Evolutionary conservation across 148 eudicot species (phyloP).

Genomic region (Fagopyrum esculentum): DNA sequence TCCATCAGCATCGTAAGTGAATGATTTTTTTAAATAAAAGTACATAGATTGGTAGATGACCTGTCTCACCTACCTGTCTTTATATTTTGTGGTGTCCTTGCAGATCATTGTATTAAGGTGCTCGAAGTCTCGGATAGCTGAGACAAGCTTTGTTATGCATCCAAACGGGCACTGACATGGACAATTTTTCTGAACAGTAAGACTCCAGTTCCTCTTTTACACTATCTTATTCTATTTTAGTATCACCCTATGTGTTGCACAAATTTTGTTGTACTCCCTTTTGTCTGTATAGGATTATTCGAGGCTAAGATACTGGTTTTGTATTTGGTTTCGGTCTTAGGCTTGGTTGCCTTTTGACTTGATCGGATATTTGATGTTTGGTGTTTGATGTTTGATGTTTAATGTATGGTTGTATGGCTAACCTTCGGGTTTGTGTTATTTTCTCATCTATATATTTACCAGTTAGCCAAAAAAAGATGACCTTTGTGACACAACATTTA

Average conservation of each 20-base stretch:
- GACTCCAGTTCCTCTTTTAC: neutral
- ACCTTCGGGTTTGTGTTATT: neutral
- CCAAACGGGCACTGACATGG: neutral
- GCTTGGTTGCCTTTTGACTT: too few relatives aligned
- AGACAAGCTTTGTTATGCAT: neutral
- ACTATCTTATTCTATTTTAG: neutral
- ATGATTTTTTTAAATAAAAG: neutral
- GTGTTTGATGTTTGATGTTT: too few relatives aligned
- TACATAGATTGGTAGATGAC: neutral
- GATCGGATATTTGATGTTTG: too few relatives aligned
- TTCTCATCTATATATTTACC: neutral
- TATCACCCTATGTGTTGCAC: neutral
- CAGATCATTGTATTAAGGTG: neutral
- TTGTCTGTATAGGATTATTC: too few relatives aligned
- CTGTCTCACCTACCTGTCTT: neutral
- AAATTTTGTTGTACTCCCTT: too few relatives aligned
- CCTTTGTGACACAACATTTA: neutral
- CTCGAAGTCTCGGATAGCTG: constrained; percentile 2
- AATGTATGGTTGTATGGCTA: too few relatives aligned
- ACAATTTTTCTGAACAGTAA: neutral
- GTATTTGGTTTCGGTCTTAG: neutral
- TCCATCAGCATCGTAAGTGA: neutral
- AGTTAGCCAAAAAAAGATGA: neutral
- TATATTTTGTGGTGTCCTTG: neutral
- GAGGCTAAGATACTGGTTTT: neutral